These are phyloP conservation scores for Diaporthe humulicola DNA, from an alignment of 2,329 filamentous ascomycete species.

Conservation along the genomic window DNA sequence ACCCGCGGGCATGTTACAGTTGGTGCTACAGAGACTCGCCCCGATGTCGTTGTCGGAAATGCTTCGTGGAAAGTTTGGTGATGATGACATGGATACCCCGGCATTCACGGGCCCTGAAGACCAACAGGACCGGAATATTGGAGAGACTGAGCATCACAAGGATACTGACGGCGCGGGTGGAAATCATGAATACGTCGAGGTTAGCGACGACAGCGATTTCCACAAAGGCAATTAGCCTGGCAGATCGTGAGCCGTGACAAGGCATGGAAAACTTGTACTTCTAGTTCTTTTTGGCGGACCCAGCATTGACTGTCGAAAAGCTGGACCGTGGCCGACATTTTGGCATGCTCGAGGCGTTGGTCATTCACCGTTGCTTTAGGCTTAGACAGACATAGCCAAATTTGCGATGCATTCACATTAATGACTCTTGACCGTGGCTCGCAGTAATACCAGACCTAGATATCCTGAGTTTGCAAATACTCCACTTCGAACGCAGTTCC, in stretches of 20 bases:
- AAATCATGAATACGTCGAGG: fast-evolving
- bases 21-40: background rate
- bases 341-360: background rate
- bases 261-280: background rate
- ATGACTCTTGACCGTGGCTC: background rate
- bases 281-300: background rate
- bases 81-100: background rate
- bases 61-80: background rate
- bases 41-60: background rate
- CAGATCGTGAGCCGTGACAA: background rate
- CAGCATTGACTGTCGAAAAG: background rate
- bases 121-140: background rate
- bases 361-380: background rate
- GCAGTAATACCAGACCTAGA: background rate
- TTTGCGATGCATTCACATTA: background rate
- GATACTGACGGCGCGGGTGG: background rate
- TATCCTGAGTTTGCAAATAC: background rate
- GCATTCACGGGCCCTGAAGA: background rate
- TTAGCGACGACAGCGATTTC: background rate
- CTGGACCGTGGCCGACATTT: background rate
- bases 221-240: background rate
- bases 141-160: background rate
- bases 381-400: background rate
- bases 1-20: fast-evolving
- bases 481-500: too few relatives aligned